Percentiles rank a stretch among this genome's conserved stretches.
Evolutionary conservation across 2,329 filamentous ascomycete genomes (phyloP).

Genomic region (Hymenoscyphus infarciens): DNA sequence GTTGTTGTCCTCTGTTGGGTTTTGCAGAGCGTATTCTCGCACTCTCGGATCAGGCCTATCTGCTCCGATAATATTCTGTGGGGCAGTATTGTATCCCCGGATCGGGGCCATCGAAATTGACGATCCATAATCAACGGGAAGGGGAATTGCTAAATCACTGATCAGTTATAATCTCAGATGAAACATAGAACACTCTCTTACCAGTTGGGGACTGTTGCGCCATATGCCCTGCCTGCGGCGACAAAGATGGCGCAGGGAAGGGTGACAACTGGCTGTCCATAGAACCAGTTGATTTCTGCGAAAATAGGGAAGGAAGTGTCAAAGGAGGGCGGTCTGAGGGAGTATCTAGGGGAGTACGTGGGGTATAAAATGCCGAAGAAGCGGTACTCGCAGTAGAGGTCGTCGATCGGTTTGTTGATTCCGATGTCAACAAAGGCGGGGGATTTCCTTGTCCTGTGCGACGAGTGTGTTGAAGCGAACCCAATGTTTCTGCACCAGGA

Average conservation of each 20-base stretch:
- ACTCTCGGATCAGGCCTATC: slow-evolving; percentile 22
- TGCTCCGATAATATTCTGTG: slow-evolving; percentile 10
- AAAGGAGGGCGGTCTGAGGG: slow-evolving; percentile 28
- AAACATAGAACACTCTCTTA: slow-evolving; percentile 21
- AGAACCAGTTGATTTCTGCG: slow-evolving; percentile 26
- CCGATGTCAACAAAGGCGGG: slow-evolving; percentile 30
- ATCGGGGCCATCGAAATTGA: slow-evolving; percentile 28
- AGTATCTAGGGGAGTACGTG: slow-evolving; percentile 34
- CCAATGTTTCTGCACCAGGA: slow-evolving; percentile 18
- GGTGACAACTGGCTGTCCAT: slow-evolving; percentile 32
- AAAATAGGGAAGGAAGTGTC: slow-evolving; percentile 28
- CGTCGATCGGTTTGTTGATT: slow-evolving; percentile 31
- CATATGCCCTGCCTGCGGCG: slow-evolving; percentile 25
- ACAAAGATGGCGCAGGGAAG: slow-evolving; percentile 29
- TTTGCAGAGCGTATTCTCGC: slow-evolving; percentile 23
- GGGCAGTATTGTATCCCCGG: slow-evolving; percentile 22
- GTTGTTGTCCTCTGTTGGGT: slow-evolving; percentile 32
- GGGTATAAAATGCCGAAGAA: slow-evolving; percentile 30
- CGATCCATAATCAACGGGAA: slow-evolving; percentile 8
- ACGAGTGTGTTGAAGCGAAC: slow-evolving; percentile 26
- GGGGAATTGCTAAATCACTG: slow-evolving; percentile 6
- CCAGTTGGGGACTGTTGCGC: slow-evolving; percentile 30
- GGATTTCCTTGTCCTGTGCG: slow-evolving; percentile 26
- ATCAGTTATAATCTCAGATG: background rate
- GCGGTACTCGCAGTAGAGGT: slow-evolving; percentile 27